Conservation (phyloP, 257 asterid genomes). For the Primulina huaijiensis region DNA sequence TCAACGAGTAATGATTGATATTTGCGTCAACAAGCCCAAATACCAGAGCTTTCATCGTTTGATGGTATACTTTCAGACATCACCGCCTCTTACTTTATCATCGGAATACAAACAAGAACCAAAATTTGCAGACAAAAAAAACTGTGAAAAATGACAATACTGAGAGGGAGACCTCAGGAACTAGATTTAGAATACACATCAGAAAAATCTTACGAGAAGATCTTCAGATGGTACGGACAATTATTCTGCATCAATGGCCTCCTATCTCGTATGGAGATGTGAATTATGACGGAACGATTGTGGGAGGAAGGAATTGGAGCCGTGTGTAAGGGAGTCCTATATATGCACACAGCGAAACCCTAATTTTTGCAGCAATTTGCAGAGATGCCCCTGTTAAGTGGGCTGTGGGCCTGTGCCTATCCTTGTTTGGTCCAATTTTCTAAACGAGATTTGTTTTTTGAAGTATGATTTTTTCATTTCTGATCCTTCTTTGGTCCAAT, state of each 20-base stretch:
- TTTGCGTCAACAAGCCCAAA: conserved; percentile 15
- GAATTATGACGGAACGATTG: not conserved
- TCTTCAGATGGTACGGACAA: conserved; percentile 86
- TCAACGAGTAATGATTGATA: conserved; percentile 17
- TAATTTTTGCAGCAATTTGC: conserved; percentile 14
- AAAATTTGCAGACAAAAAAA: not conserved
- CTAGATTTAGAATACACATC: conserved; percentile 25
- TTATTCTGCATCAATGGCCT: conserved; percentile 53
- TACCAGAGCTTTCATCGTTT: conserved; percentile 38
- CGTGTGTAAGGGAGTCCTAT: not conserved
- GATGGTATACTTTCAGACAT: conserved; percentile 38
- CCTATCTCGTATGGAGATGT: not conserved
- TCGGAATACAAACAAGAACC: not conserved
- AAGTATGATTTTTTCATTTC: no score
- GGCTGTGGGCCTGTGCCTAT: not conserved
- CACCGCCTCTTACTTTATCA: conserved; percentile 18
- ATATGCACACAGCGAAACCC: conserved; percentile 27
- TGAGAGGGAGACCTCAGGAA: conserved; percentile 45
- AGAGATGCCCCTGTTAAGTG: not conserved
- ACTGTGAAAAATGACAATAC: no score
- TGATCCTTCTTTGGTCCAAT: no score
- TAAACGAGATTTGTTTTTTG: no score
- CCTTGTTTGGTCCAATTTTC: no score
- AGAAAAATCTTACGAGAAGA: conserved; percentile 24
- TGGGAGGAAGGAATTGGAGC: not conserved